phyloP scores from a whole-genome alignment of 176 grass and related monocot species.

The Hsuehochloa calcarea region DNA sequence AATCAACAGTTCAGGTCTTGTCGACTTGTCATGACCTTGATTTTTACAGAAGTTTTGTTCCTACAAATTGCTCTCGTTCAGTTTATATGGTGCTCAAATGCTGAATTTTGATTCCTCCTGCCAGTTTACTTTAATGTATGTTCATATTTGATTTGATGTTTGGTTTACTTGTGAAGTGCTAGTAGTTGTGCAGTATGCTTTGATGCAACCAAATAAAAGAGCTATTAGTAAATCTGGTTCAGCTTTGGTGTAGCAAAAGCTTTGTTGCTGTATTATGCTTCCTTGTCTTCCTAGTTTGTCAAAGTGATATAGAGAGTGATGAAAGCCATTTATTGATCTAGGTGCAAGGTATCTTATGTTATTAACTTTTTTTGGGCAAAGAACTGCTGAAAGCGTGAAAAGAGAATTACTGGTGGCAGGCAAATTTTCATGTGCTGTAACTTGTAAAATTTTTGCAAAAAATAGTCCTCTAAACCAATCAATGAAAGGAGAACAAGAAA shows the following conservation, averaged over 20 bases:
- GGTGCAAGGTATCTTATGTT: neutral
- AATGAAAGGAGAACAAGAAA: neutral
- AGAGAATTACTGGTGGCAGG: neutral
- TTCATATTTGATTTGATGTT: neutral
- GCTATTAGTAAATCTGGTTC: neutral
- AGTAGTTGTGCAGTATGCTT: neutral
- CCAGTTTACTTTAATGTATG: neutral
- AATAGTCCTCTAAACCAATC: neutral
- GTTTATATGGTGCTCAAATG: constrained; percentile 6
- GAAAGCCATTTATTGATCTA: neutral
- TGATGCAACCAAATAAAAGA: neutral
- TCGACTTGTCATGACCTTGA: neutral
- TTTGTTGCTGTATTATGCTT: neutral
- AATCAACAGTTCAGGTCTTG: neutral
- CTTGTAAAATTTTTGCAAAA: neutral
- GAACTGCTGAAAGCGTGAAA: neutral
- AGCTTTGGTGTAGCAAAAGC: neutral
- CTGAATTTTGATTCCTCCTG: neutral
- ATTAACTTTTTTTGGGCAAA: neutral
- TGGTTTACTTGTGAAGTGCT: neutral
- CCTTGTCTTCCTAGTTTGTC: neutral
- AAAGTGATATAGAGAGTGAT: neutral
- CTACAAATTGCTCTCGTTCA: neutral
- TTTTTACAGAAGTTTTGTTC: neutral
- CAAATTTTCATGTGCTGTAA: neutral